These are phyloP conservation scores for Mariannaea elegans DNA, from an alignment of 2,329 filamentous ascomycete species.

Conservation along the genomic window DNA sequence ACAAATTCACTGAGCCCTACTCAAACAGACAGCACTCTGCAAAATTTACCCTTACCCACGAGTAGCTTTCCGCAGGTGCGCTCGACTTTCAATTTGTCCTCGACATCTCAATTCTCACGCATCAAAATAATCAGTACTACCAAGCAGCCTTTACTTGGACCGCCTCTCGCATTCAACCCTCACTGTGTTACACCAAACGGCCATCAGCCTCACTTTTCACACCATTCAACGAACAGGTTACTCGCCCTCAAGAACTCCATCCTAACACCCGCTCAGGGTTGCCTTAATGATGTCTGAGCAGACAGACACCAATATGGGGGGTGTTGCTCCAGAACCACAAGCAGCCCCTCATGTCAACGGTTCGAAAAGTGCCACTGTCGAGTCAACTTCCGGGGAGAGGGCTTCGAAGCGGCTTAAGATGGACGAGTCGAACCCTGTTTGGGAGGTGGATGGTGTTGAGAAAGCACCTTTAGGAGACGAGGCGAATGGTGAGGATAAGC, in stretches of 20 bases:
- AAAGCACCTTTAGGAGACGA: constrained; percentile 24
- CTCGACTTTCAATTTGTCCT: constrained; percentile 6
- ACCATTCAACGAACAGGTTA: background rate
- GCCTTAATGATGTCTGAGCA: constrained; percentile 40
- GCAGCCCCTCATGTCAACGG: constrained; percentile 24
- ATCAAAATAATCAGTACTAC: background rate
- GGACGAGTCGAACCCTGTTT: constrained; percentile 43
- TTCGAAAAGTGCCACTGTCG: constrained; percentile 22
- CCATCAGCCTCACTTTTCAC: background rate
- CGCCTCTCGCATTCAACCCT: background rate
- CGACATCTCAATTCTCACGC: background rate
- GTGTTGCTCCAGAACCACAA: constrained; percentile 29
- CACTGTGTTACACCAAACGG: background rate
- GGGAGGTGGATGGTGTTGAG: constrained; percentile 28
- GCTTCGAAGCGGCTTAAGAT: constrained; percentile 69
- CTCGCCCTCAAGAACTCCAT: background rate
- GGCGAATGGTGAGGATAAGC: constrained; percentile 29
- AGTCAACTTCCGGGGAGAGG: constrained; percentile 45
- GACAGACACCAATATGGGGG: constrained; percentile 34
- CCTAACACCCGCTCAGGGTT: background rate
- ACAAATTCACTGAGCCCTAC: constrained; percentile 13
- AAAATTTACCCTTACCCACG: background rate
- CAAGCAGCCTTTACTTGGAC: no score
- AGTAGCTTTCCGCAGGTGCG: background rate
- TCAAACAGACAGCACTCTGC: background rate